phyloP scores from a whole-genome alignment of 768 basidiomycete genomes.

The Chalciporus pseudorubinellus region DNA sequence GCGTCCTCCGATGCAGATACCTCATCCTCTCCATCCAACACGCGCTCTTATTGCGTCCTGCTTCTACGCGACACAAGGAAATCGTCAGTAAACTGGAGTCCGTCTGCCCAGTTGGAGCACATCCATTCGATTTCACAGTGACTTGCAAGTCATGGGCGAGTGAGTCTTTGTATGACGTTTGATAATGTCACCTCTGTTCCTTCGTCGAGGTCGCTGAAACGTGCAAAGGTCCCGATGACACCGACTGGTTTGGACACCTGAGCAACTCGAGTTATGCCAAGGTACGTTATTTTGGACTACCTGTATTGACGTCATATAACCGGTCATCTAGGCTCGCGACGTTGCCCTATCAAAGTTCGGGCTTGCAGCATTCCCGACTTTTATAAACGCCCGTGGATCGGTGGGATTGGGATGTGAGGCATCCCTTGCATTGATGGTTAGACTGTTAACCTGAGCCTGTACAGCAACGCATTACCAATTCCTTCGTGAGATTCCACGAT shows the following conservation, averaged over 20 bases:
- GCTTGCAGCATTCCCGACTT: conserved; percentile 10
- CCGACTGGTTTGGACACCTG: conserved; percentile 17
- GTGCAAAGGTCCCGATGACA: conserved; percentile 16
- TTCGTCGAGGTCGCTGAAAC: conserved; percentile 1
- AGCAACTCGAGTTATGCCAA: conserved; percentile 17
- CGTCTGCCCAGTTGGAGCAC: conserved; percentile 12
- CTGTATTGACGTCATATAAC: not conserved
- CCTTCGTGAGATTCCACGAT: conserved; percentile 17
- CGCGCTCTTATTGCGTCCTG: conserved; percentile 5
- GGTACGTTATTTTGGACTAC: not conserved
- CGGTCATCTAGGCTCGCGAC: conserved; percentile 11
- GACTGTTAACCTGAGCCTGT: not conserved
- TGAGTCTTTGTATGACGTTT: conserved; percentile 3
- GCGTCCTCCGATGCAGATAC: conserved; percentile 12
- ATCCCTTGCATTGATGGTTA: no score
- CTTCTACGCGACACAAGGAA: conserved; percentile 7
- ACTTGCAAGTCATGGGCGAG: conserved; percentile 12
- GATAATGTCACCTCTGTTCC: not conserved
- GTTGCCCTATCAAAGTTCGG: conserved; percentile 9
- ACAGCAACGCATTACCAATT: conserved; percentile 17
- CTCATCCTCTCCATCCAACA: conserved; percentile 5
- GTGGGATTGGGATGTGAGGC: conserved; percentile 1
- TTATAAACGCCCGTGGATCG: conserved; percentile 10
- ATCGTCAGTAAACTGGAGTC: conserved; percentile 13
- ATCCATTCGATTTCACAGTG: conserved; percentile 14